Evolutionary conservation across 768 basidiomycete genomes (phyloP), one percentile per base, ranked within the genome.

Genomic region (Coprinellus aureogranulatus): DNA sequence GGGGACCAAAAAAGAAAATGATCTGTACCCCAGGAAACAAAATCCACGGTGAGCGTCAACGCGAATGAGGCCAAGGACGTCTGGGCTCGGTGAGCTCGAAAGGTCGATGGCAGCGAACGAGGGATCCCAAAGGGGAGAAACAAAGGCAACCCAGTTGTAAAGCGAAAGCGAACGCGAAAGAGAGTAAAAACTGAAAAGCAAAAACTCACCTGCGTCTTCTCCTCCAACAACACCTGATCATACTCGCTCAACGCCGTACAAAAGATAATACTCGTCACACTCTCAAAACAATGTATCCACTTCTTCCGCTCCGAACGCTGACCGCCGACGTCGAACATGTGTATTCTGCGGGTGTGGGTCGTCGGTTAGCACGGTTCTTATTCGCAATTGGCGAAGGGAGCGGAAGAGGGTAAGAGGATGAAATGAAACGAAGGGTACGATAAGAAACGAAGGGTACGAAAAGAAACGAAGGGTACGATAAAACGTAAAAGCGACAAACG

Each of bases 261-360:
- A 70, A 87, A 88, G 48, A 89, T 84, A 68, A 88, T 84, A 31
- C 75, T 77, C 6, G 84, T 86, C 23, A 87, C 83, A 22, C 64
- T 68, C 65, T 87, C 85, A 64, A 86, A 86, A 61, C 76, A 81
- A 69, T 87, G 87, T 5, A 89, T 89, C 88, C 88, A 89, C 60
- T 90, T 90, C 68, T 91, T 91, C 23, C 90, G 77, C 67, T 92
- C 89, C 1, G 86, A 87, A 5, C 90, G 80, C 62, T 91, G 90
- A 0, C 90, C 89, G 18, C 87, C 87, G 16, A 89, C 88, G 70
- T 92, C 88, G 64, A 87, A 87, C 85, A 90, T 86, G 74, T 81
- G 82, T 70, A 83, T 81, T 64, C 78, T 80, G 59, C 23, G 18
- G 11, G 34, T 10, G n/a, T 23, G 26, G 41, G 8, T 8, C 41